These are phyloP conservation scores for Starmerella vitae DNA, from an alignment of 805 yeast species.

Conservation along the genomic window DNA sequence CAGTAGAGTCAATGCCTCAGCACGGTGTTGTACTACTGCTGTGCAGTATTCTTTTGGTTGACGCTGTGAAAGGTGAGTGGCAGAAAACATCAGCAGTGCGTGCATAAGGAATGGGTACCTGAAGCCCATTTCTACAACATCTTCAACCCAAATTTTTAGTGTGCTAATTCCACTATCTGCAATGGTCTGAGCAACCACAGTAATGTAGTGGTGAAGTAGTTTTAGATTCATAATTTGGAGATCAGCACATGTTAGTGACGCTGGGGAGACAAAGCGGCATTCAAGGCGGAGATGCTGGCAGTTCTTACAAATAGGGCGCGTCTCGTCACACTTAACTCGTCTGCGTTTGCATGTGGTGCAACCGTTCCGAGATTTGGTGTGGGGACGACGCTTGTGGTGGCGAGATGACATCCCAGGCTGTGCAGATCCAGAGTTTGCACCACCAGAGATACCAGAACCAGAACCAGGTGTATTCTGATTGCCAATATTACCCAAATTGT, in stretches of 20 bases:
- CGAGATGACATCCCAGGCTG: neutral
- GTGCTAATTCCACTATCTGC: conserved; percentile 85
- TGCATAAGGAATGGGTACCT: conserved; percentile 86
- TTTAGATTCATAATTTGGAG: conserved; percentile 64
- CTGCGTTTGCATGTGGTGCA: conserved; percentile 81
- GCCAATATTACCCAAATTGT: no score
- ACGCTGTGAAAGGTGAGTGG: conserved; percentile 71
- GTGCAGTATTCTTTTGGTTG: conserved; percentile 34
- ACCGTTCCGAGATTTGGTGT: conserved; percentile 77
- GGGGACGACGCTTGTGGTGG: conserved; percentile 58
- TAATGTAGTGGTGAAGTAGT: conserved; percentile 76
- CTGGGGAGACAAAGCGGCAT: conserved; percentile 44
- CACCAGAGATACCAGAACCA: no score
- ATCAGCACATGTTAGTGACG: conserved; percentile 25
- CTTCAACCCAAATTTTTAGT: conserved; percentile 71
- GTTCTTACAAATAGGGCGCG: conserved; percentile 62
- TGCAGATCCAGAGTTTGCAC: no score
- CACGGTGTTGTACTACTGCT: conserved; percentile 64
- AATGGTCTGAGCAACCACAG: conserved; percentile 72
- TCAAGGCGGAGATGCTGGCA: conserved; percentile 67
- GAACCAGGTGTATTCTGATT: no score
- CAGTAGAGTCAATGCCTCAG: conserved; percentile 67
- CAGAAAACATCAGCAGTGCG: conserved; percentile 76
- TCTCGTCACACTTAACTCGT: conserved; percentile 87
- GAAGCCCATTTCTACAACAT: conserved; percentile 80